A percentile compares a stretch with the other conserved stretches of the same genome.
phyloP scores from a whole-genome alignment of 2,329 filamentous ascomycete genomes.

The Exutisphaerella laricina region DNA sequence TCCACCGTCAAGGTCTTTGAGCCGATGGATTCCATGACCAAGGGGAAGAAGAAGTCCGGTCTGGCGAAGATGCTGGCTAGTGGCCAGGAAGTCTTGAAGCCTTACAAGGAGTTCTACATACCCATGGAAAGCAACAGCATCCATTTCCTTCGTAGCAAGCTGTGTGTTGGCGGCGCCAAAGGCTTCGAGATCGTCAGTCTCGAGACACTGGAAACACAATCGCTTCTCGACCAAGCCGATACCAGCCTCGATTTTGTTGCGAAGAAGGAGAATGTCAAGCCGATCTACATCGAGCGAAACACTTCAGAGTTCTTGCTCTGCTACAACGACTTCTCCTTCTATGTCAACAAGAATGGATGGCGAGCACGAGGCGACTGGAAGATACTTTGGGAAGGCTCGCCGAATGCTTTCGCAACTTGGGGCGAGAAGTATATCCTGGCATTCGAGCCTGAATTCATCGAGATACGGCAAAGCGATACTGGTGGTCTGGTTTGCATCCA shows the following conservation, averaged over 20 bases:
- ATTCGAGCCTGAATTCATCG: constrained; percentile 96
- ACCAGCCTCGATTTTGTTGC: constrained; percentile 97
- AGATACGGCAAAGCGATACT: constrained; percentile 91
- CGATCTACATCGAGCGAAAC: constrained; percentile 94
- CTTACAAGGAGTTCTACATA: constrained; percentile 99
- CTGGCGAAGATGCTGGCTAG: constrained; percentile 92
- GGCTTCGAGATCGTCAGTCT: constrained; percentile 97
- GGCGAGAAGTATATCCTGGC: constrained; percentile 89
- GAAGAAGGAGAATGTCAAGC: constrained; percentile 77
- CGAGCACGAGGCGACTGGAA: constrained; percentile 92
- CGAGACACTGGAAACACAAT: constrained; percentile 97
- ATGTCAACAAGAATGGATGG: constrained; percentile 98
- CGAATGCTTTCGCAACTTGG: constrained; percentile 86
- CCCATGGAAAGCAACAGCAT: constrained; percentile 97
- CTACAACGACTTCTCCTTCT: constrained; percentile 98
- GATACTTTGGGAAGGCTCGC: constrained; percentile 94
- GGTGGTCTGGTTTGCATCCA: constrained; percentile 89
- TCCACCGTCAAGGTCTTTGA: constrained; percentile 99
- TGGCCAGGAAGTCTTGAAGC: constrained; percentile 89
- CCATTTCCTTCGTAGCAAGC: constrained; percentile 92
- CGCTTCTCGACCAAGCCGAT: constrained; percentile 91
- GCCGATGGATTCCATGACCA: constrained; percentile 84
- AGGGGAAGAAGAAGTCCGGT: constrained; percentile 83
- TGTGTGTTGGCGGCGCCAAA: constrained; percentile 91
- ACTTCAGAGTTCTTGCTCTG: constrained; percentile 97